These are phyloP conservation scores for Rhodotorula diobovata DNA, from an alignment of 768 basidiomycete genomes.

Conservation along the genomic window DNA sequence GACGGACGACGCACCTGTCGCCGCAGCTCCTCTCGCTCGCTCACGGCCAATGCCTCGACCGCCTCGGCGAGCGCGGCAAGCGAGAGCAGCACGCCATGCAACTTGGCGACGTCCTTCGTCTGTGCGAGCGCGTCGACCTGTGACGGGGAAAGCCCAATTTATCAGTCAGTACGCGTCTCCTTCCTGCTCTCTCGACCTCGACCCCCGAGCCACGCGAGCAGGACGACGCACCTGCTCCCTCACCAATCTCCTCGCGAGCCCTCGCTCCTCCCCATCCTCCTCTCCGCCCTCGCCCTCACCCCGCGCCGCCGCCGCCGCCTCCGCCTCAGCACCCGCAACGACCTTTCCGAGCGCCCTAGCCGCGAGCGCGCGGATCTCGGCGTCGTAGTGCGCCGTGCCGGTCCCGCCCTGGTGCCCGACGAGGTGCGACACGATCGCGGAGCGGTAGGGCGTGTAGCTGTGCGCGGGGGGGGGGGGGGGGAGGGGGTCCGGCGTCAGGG, in stretches of 20 bases:
- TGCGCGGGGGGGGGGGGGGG: too few relatives aligned
- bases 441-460: constrained; percentile 74
- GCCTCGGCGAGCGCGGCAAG: constrained; percentile 69
- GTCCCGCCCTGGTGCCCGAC: constrained; percentile 52
- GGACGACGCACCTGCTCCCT: constrained; percentile 53
- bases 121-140: constrained; percentile 41
- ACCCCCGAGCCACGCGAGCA: constrained; percentile 2
- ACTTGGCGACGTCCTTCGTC: constrained; percentile 62
- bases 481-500: not conserved
- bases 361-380: constrained; percentile 68
- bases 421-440: constrained; percentile 66
- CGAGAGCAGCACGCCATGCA: constrained; percentile 76
- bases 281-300: too few relatives aligned
- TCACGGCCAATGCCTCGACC: constrained; percentile 47
- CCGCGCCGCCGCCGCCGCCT: too few relatives aligned
- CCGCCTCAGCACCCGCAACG: constrained; percentile 56
- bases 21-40: constrained; percentile 43
- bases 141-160: constrained; percentile 2
- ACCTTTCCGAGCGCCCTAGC: constrained; percentile 69
- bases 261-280: too few relatives aligned
- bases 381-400: constrained; percentile 84
- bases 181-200: too few relatives aligned
- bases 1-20: constrained; percentile 52
- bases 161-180: too few relatives aligned
- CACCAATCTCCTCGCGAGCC: constrained; percentile 52